phyloP scores from a whole-genome alignment of 352 stramenopile species.

The Thalassiosira oceanica region DNA sequence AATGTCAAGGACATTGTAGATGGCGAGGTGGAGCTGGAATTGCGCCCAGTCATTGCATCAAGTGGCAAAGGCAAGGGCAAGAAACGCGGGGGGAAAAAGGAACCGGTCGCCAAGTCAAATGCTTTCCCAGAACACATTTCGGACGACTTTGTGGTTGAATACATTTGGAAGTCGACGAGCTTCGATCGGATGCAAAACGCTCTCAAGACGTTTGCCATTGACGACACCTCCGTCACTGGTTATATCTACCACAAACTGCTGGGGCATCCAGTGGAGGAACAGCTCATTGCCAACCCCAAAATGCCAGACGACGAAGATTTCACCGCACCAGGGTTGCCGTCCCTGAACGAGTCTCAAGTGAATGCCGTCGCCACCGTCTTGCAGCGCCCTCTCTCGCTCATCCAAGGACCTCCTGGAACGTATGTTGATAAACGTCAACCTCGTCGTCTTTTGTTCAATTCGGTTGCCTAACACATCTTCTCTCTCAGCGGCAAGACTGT shows the following conservation, averaged over 20 bases:
- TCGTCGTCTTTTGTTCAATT: no score
- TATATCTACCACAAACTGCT: conserved; percentile 99
- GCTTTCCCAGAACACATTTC: conserved; percentile 90
- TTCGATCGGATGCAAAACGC: conserved; percentile 99
- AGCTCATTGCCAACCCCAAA: conserved; percentile 83
- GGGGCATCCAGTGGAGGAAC: conserved; percentile 94
- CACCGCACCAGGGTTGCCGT: conserved; percentile 90
- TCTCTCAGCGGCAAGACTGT: conserved; percentile 94
- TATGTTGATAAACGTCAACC: no score
- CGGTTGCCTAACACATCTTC: no score
- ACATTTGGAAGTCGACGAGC: conserved; percentile 98
- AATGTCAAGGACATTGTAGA: conserved; percentile 89
- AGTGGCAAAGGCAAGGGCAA: conserved; percentile 9
- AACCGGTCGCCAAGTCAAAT: conserved; percentile 38
- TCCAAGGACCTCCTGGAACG: conserved; percentile 94
- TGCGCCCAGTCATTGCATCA: conserved; percentile 42
- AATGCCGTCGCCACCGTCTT: conserved; percentile 93
- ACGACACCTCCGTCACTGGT: conserved; percentile 96
- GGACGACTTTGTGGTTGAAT: conserved; percentile 95
- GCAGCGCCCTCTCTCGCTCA: conserved; percentile 95
- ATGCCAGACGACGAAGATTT: conserved; percentile 64
- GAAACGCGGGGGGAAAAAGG: conserved; percentile 27
- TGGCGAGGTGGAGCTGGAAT: conserved; percentile 81
- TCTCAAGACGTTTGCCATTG: conserved; percentile 97
- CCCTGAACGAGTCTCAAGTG: conserved; percentile 97